These are phyloP conservation scores for Hordeum vulgare DNA, from an alignment of 176 grass and related monocot species.

Conservation along the genomic window MorexV3_pseudomolecules_assembly NC_058522.1:504901625-504902124, in stretches of 20 bases:
- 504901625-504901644: constrained; percentile 72
- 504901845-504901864: constrained; percentile 86
- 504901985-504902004: constrained; percentile 85
- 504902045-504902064: constrained; percentile 66
- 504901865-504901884: constrained; percentile 86
- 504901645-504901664: constrained; percentile 16
- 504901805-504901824: constrained; percentile 80
- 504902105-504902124: background rate
- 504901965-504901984: background rate
- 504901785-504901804: constrained; percentile 66
- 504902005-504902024: constrained; percentile 92
- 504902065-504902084: background rate
- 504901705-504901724: background rate
- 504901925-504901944: background rate
- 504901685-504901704: background rate
- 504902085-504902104: background rate
- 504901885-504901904: constrained; percentile 74
- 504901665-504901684: background rate
- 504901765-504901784: constrained; percentile 90
- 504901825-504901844: constrained; percentile 42
- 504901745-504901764: constrained; percentile 88
- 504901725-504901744: constrained; percentile 13
- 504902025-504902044: constrained; percentile 84
- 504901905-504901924: background rate
- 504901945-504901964: background rate